A percentile compares a stretch with the other conserved stretches of the same genome.
Conservation (phyloP, 2,329 filamentous ascomycete genomes). For the Cytospora piceae region DNA sequence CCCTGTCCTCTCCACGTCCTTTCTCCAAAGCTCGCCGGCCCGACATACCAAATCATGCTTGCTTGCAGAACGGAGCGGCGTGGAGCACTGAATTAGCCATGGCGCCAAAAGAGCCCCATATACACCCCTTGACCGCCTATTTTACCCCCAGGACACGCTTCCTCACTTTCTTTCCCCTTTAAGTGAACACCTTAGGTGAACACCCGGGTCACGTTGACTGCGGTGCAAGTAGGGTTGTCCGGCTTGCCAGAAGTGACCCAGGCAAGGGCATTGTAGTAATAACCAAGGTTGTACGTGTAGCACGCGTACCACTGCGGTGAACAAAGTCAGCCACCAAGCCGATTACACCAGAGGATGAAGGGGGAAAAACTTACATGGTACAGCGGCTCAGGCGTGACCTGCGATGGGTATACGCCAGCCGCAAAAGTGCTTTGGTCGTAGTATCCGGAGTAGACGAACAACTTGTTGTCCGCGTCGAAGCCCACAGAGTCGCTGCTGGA, state of each 20-base stretch:
- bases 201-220: conserved; percentile 37
- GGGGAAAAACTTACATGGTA: conserved; percentile 34
- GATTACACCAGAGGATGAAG: not conserved
- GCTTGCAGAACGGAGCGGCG: not conserved
- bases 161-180: conserved; percentile 4
- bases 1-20: not conserved
- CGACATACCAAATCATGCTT: not conserved
- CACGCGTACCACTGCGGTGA: conserved; percentile 39
- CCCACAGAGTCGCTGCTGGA: conserved; percentile 31
- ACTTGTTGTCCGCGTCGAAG: conserved; percentile 38
- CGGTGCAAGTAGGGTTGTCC: conserved; percentile 43
- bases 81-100: not conserved
- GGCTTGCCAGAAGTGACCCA: conserved; percentile 38
- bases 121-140: conserved; percentile 1
- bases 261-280: conserved; percentile 42
- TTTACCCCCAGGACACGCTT: not conserved
- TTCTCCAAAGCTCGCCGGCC: not conserved
- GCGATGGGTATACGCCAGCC: conserved; percentile 31
- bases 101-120: not conserved
- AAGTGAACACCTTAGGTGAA: conserved; percentile 26
- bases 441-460: conserved; percentile 36
- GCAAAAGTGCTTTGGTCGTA: conserved; percentile 38
- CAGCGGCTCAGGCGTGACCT: conserved; percentile 30
- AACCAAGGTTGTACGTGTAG: conserved; percentile 39
- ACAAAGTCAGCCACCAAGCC: conserved; percentile 4